Evolutionary conservation across 2,329 filamentous ascomycete species (phyloP).

Genomic region (Dactylonectria estremocensis): DNA sequence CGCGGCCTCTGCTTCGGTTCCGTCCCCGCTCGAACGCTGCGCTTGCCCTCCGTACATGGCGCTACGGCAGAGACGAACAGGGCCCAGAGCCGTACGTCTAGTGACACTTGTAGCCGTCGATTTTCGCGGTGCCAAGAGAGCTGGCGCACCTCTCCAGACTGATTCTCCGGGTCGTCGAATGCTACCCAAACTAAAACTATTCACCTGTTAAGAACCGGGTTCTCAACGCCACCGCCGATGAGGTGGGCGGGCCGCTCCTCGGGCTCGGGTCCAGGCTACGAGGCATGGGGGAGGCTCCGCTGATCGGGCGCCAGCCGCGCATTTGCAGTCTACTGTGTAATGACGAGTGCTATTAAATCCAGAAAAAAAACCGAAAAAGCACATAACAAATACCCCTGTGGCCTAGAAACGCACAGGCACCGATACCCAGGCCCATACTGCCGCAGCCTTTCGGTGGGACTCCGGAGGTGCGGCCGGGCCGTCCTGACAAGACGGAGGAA

Average conservation of each 20-base stretch:
- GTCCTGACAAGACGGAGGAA: too few species aligned
- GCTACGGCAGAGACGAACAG: neutral
- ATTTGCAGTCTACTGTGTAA: neutral
- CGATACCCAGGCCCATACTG: too few species aligned
- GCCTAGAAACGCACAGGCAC: too few species aligned
- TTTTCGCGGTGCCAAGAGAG: too few species aligned
- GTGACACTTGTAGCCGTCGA: too few species aligned
- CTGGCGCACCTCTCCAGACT: too few species aligned
- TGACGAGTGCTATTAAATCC: too few species aligned
- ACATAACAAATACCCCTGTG: too few species aligned
- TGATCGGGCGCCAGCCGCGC: constrained; percentile 9
- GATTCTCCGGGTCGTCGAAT: neutral
- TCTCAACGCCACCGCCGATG: constrained; percentile 21
- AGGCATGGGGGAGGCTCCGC: constrained; percentile 18
- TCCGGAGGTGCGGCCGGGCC: too few species aligned
- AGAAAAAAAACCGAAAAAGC: too few species aligned
- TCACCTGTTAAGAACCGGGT: constrained; percentile 5
- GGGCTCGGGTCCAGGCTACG: constrained; percentile 5
- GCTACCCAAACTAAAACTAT: neutral
- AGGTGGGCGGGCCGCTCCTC: constrained; percentile 29
- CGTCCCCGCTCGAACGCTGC: neutral
- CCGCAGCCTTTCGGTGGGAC: too few species aligned
- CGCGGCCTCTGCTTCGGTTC: neutral
- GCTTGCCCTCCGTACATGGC: neutral
- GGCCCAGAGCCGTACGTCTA: too few species aligned